Conservation (phyloP, 2,329 filamentous ascomycete genomes). For the Leptographium lundbergii region DNA sequence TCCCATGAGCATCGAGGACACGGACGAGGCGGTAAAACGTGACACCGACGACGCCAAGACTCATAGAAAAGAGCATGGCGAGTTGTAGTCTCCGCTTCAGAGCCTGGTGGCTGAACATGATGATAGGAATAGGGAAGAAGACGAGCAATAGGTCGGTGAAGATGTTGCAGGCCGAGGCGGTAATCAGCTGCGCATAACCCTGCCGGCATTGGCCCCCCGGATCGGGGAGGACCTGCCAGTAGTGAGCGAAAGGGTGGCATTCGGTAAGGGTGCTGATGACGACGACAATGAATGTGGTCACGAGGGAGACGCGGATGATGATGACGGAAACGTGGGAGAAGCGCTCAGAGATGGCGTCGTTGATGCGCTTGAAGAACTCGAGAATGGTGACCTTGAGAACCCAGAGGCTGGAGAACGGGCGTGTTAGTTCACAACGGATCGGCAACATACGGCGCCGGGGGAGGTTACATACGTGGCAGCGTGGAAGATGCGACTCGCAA, state of each 20-base stretch:
- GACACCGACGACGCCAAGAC: conserved; percentile 64
- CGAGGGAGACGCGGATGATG: conserved; percentile 61
- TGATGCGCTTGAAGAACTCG: conserved; percentile 82
- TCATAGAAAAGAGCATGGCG: conserved; percentile 69
- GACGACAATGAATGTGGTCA: conserved; percentile 67
- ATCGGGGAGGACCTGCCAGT: conserved; percentile 76
- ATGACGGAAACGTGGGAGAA: conserved; percentile 61
- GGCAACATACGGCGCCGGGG: neutral
- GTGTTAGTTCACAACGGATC: neutral
- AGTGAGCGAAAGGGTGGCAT: conserved; percentile 62
- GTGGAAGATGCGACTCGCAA: conserved; percentile 75
- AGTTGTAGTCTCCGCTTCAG: conserved; percentile 70
- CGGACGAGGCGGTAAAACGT: conserved; percentile 72
- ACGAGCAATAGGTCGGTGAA: conserved; percentile 81
- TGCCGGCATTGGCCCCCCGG: conserved; percentile 77
- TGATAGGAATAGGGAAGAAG: conserved; percentile 79
- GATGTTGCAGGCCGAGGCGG: conserved; percentile 81
- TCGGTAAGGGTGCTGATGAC: conserved; percentile 72
- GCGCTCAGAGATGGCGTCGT: conserved; percentile 66
- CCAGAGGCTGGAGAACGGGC: conserved; percentile 57
- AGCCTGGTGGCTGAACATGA: conserved; percentile 64
- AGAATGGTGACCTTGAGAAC: conserved; percentile 80
- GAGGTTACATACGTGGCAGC: conserved; percentile 59
- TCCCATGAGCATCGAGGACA: conserved; percentile 56
- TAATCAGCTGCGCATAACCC: conserved; percentile 75